These are phyloP conservation scores for Dissoconium aciculare DNA, from an alignment of 2,329 filamentous ascomycete genomes.

Conservation along the genomic window DNA sequence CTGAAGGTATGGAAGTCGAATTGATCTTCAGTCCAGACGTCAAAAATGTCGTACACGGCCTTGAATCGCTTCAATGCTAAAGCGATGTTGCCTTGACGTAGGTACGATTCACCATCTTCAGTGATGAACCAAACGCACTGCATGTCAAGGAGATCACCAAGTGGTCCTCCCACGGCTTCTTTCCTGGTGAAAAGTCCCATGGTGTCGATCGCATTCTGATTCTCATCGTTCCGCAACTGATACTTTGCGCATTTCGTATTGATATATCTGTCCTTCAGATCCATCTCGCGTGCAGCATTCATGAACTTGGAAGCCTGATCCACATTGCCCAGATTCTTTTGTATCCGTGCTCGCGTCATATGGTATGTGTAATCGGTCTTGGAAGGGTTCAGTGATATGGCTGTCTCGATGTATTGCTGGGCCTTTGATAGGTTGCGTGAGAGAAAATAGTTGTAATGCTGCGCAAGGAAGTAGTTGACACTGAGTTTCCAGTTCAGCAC, in stretches of 20 bases:
- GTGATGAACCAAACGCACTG: conserved; percentile 95
- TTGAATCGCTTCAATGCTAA: conserved; percentile 88
- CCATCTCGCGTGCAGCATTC: conserved; percentile 71
- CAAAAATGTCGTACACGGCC: conserved; percentile 79
- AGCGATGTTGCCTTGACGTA: conserved; percentile 65
- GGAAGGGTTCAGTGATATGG: conserved; percentile 62
- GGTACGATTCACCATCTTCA: conserved; percentile 82
- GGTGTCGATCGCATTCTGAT: conserved; percentile 69
- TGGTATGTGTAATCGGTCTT: conserved; percentile 84
- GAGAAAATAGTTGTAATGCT: conserved; percentile 88
- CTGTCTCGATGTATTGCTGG: conserved; percentile 65
- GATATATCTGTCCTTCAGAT: conserved; percentile 88
- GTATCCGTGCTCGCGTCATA: conserved; percentile 90
- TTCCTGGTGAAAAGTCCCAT: conserved; percentile 90
- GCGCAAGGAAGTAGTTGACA: conserved; percentile 81
- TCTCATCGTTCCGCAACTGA: conserved; percentile 81
- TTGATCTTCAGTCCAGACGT: conserved; percentile 95
- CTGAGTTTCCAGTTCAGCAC: conserved; percentile 53
- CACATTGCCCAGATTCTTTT: conserved; percentile 74
- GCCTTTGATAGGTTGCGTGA: conserved; percentile 77
- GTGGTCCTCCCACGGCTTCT: conserved; percentile 71
- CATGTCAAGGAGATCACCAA: conserved; percentile 92
- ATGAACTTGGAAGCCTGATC: conserved; percentile 71
- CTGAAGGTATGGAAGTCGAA: conserved; percentile 99
- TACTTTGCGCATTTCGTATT: conserved; percentile 98